Base-by-base conservation (phyloP, 2,329 filamentous ascomycete species). In the Aureobasidium lini region DNA sequence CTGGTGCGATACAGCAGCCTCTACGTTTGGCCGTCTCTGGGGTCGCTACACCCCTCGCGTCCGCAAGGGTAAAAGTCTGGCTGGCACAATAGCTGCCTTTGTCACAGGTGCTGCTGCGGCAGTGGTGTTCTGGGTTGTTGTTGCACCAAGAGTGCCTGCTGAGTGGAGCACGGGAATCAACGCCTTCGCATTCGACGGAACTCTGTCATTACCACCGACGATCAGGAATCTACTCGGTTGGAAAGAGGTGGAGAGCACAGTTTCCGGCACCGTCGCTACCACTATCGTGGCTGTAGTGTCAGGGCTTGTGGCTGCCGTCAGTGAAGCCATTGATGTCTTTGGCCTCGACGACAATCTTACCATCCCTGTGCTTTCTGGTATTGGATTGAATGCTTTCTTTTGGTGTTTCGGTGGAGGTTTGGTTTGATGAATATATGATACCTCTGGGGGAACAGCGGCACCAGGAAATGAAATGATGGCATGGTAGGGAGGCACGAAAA, bases 281-380 rank as follows among this genome's bases (percentile, higher is more conserved):
- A 87, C 84, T 4, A 77, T 90, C 61, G 85, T 97, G 83, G 90
- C 90, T 69, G 64, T 96, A 40, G 90, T 89, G 76, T 92, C 92
- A 6, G 94, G 94, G n/a, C 75, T 97, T 44, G 84, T 93, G 57
- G 94, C 91, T 43, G 90, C 91, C 60, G 85, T 86, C 46, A 96
- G 91, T 69, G 94, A 99, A 75, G 88, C 93, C 15, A 81, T 96
- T 47, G 91, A 99, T 75, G 69, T 97, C 0, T 96, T 91, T 71
- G 90, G 91, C 49, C 92, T 90, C 88, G 94, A 99, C 69, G 94
- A 99, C 75, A 99, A 99, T 74, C 78, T 99, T 67, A 97, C 93
- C 52, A 99, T 99, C 72, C 94, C 94, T 2, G 85, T 95, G 29
- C 79, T 99, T 52, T 96, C 90, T 70, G 91, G 92, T 28, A 75